Percentiles rank a stretch among this genome's conserved stretches.
Conservation (phyloP, 768 basidiomycete species). For the Podaxis carcinomalis region DNA sequence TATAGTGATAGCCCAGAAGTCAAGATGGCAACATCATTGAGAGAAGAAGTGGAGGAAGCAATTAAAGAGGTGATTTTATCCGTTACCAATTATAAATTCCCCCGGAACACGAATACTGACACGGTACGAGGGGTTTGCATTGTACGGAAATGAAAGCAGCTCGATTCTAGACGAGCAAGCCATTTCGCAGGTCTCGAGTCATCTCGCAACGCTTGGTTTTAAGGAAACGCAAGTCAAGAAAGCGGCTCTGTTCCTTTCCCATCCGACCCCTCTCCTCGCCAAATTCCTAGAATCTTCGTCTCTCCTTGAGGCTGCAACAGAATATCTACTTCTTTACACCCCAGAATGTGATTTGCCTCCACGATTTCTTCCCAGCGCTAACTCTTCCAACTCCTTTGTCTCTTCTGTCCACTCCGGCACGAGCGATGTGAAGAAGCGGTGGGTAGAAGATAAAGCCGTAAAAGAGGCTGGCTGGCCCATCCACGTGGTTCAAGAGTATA, state of each 20-base stretch:
- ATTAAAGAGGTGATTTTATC: slow-evolving; percentile 59
- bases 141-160: slow-evolving; percentile 34
- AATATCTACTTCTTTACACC: slow-evolving; percentile 77
- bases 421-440: slow-evolving; percentile 64
- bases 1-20: slow-evolving; percentile 65
- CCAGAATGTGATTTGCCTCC: slow-evolving; percentile 87
- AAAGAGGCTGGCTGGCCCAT: slow-evolving; percentile 84
- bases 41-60: slow-evolving; percentile 77
- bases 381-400: slow-evolving; percentile 68
- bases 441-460: slow-evolving; percentile 75
- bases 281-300: slow-evolving; percentile 56
- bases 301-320: slow-evolving; percentile 74
- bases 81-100: slow-evolving; percentile 5
- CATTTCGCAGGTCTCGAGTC: slow-evolving; percentile 37
- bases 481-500: slow-evolving; percentile 58
- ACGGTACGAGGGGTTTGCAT: slow-evolving; percentile 38
- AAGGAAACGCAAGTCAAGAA: slow-evolving; percentile 45
- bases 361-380: slow-evolving; percentile 59
- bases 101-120: slow-evolving; percentile 5
- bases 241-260: slow-evolving; percentile 52
- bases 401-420: slow-evolving; percentile 59
- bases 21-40: slow-evolving; percentile 70
- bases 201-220: slow-evolving; percentile 70
- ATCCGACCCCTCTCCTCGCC: slow-evolving; percentile 52
- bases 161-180: slow-evolving; percentile 38